Conservation (phyloP, 164 flowering plant genomes). For the Stephania cephalantha region DNA sequence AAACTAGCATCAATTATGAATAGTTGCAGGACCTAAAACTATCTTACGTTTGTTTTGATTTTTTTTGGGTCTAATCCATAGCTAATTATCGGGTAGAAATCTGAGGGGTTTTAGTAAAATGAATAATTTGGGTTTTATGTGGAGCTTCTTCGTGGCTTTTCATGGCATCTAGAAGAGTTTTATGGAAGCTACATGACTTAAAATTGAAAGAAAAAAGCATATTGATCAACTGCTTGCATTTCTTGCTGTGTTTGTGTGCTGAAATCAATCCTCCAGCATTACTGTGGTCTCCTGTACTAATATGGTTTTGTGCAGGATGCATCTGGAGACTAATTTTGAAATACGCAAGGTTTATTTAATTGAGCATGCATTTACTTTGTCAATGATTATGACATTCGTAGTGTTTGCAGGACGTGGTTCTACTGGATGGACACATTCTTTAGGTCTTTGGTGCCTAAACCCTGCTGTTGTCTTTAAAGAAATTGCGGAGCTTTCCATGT, state of each 20-base stretch:
- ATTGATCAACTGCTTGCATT: background rate
- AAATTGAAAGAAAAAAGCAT: background rate
- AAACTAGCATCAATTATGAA: background rate
- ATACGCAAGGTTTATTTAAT: background rate
- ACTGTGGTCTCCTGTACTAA: background rate
- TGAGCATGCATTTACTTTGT: background rate
- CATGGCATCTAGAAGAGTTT: background rate
- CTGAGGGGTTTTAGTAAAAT: background rate
- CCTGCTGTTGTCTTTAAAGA: constrained; percentile 89
- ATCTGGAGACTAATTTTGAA: background rate
- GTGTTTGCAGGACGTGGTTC: constrained; percentile 32
- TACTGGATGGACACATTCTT: constrained; percentile 47
- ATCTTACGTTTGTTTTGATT: background rate
- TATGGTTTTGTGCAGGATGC: background rate
- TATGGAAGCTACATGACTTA: background rate
- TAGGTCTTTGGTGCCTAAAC: constrained; percentile 91
- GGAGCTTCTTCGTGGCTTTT: background rate
- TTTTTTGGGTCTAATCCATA: background rate
- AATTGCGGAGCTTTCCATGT: constrained; percentile 64
- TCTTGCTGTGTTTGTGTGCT: background rate
- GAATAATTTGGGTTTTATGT: background rate
- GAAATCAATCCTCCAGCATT: background rate
- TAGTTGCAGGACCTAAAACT: background rate
- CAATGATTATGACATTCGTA: constrained; percentile 7
- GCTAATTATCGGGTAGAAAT: background rate